Base-by-base conservation (phyloP, 441 rosid species). In the Bruguiera hainesii region DNA sequence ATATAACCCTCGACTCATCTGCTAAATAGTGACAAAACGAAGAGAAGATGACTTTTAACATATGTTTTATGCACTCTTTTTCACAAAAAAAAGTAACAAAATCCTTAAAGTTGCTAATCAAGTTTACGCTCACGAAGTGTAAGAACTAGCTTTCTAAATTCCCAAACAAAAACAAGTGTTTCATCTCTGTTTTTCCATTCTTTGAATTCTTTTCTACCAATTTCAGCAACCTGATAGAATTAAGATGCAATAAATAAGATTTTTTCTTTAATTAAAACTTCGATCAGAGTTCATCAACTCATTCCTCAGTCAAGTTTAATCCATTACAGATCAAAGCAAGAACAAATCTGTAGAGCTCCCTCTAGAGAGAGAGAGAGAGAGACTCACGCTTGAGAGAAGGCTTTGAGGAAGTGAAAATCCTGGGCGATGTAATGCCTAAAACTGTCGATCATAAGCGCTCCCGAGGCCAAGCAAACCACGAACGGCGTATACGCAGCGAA, bases 301-400 rank as follows among this genome's bases (percentile, higher is more conserved):
- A 42, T 3, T 3, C 16, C 48, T 42, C 48, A 42, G 16, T 42
- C 48, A 42, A 4, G 48, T 42, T 42, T 42, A 42, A 42, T 13
- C 48, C 5, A 42, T 42, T 11, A 42, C 15, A 11, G 48, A 42
- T 13, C 16, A 16, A 42, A 13, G 16, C 18, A 42, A 42, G 5
- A 2, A 13, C 48, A 42, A 42, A 42, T 42, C 18, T 42, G 48
- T 18, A 42, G 48, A 42, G 15, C 48, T 42, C 13, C 15, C 4
- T 10, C 46, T 37, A 5, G 57, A 66, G 30, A 23, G 25, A 63
- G 6, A 21, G 48, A 23, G 66, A 67, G n/a, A 30, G 63, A 29
- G 5, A 81, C 94, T 85, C 73, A 92, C 99, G 97, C 99, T 51
- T 81, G 89, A 65, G 87, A 82, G 63, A 89, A 90, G 65, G 98